Percentiles rank a stretch among this genome's conserved stretches.
phyloP scores from a whole-genome alignment of 148 eudicot genomes.

The Chenopodium berlandieri region DNA sequence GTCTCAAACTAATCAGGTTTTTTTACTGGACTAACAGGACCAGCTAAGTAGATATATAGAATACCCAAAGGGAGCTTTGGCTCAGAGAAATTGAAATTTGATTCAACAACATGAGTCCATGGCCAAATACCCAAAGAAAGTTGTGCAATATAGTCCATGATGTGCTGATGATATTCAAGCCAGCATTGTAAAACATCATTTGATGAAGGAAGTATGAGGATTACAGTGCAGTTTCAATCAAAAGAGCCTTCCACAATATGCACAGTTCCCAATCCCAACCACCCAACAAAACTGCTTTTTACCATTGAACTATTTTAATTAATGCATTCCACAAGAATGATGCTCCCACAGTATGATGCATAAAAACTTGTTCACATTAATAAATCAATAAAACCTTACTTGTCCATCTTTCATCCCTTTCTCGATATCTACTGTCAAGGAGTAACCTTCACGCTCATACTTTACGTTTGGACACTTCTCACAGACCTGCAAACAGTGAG shows the following conservation, averaged over 20 bases:
- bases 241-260: not conserved
- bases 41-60: not conserved
- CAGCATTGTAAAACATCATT: not conserved
- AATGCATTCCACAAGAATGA: not conserved
- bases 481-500: slow-evolving; percentile 61
- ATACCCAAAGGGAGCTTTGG: not conserved
- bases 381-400: slow-evolving; percentile 44
- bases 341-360: not conserved
- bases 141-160: not conserved
- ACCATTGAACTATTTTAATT: not conserved
- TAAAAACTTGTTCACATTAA: not conserved
- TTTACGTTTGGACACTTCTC: slow-evolving; percentile 93
- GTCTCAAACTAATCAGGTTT: not conserved
- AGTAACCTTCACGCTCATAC: slow-evolving; percentile 84
- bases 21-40: not conserved
- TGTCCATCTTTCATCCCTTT: slow-evolving; percentile 99
- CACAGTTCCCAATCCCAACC: not conserved
- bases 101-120: not conserved
- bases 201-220: not conserved
- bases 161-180: not conserved
- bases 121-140: not conserved
- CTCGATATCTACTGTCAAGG: slow-evolving; percentile 90
- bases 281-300: not conserved
- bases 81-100: not conserved
- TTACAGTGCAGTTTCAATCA: not conserved